Evolutionary conservation across 2,329 filamentous ascomycete species (phyloP).

Genomic region (Colletotrichum tamarilloi): DNA sequence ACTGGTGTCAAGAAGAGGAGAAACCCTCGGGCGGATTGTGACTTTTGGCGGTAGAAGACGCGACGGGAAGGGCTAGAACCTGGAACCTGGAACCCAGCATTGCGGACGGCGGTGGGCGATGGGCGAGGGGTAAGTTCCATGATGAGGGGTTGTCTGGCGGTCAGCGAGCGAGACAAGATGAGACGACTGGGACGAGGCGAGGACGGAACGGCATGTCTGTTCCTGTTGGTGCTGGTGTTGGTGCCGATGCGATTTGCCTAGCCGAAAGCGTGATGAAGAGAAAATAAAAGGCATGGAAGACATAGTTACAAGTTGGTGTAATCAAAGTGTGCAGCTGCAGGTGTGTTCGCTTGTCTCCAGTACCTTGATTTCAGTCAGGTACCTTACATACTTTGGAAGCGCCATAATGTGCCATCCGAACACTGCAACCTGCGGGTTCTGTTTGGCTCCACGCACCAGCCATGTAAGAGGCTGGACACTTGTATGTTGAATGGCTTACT

Average conservation of each 20-base stretch:
- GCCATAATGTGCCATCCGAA: conserved; percentile 26
- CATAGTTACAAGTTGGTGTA: background rate
- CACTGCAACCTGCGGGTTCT: background rate
- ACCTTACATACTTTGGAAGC: conserved; percentile 29
- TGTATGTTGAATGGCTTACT: background rate
- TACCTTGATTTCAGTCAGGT: conserved; percentile 21
- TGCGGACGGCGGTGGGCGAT: conserved; percentile 1
- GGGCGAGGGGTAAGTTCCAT: background rate
- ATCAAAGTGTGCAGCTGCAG: conserved; percentile 9
- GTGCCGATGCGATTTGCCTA: conserved; percentile 3
- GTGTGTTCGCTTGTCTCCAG: background rate
- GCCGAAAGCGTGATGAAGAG: conserved; percentile 8
- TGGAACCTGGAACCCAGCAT: conserved; percentile 7
- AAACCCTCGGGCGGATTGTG: background rate
- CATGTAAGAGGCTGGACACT: conserved; percentile 10
- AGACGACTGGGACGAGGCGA: background rate
- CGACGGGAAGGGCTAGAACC: conserved; percentile 7
- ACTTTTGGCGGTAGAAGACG: conserved; percentile 1
- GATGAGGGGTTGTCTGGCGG: background rate
- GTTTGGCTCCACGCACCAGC: background rate
- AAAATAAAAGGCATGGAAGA: background rate
- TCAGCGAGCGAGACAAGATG: background rate
- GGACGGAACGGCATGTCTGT: background rate
- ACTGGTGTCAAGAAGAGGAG: background rate
- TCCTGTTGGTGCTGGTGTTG: background rate